A percentile compares a stretch with the other conserved stretches of the same genome.
phyloP scores from a whole-genome alignment of 768 basidiomycete genomes.

The Gyrodon lividus region DNA sequence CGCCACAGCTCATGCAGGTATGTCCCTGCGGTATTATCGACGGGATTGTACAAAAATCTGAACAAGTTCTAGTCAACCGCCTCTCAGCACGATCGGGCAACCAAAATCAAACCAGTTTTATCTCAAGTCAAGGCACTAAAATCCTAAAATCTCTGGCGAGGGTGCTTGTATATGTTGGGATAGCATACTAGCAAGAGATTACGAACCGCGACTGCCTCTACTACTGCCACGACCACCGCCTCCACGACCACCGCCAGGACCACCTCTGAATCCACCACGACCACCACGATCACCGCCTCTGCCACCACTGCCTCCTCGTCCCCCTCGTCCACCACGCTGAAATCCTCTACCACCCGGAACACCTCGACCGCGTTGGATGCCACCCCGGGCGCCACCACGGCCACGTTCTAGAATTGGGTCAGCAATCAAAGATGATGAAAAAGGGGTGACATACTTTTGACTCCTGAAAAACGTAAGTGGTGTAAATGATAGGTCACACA shows the following conservation, averaged over 20 bases:
- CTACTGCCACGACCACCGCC: conserved; percentile 42
- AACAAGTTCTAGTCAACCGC: conserved; percentile 40
- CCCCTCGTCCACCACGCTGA: conserved; percentile 38
- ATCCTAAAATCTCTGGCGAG: conserved; percentile 28
- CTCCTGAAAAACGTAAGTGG: conserved; percentile 28
- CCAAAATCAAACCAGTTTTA: conserved; percentile 43
- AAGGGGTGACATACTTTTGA: conserved; percentile 9
- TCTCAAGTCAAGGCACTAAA: conserved; percentile 53
- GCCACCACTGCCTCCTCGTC: conserved; percentile 35
- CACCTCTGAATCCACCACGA: conserved; percentile 48
- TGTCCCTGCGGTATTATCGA: conserved; percentile 6
- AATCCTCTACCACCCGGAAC: conserved; percentile 30
- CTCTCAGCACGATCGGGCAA: conserved; percentile 51
- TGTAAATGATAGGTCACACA: conserved; percentile 1
- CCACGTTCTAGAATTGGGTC: conserved; percentile 47
- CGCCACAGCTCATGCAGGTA: conserved; percentile 55
- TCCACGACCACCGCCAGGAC: conserved; percentile 45
- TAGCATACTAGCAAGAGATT: conserved; percentile 9
- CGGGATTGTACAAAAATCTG: neutral
- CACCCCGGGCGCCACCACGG: conserved; percentile 34
- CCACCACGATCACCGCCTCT: conserved; percentile 41
- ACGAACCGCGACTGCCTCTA: conserved; percentile 53
- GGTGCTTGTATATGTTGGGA: neutral
- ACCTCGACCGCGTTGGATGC: conserved; percentile 27
- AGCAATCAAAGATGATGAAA: conserved; percentile 9